Evolutionary conservation across 192 early-diverging fungal genomes (phyloP), one percentile per base, ranked within the genome.

Genomic region (Rhizophlyctis rosea): DNA sequence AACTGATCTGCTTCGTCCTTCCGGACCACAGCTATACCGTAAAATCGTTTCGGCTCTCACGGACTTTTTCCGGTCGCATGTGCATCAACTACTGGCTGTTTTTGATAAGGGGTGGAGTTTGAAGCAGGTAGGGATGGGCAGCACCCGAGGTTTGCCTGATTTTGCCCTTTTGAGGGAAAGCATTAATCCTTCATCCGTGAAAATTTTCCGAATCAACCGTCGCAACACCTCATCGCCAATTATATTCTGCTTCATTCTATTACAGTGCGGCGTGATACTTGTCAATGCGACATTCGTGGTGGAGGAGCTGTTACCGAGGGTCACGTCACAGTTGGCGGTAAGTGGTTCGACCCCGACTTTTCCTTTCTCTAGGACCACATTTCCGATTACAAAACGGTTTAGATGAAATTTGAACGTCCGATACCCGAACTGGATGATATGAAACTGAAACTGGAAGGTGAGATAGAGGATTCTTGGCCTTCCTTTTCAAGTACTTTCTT

Each of bases 361-460:
- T n/a, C n/a, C n/a, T n/a, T n/a, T n/a, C n/a, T n/a, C n/a, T n/a
- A n/a, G n/a, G n/a, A n/a, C n/a, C n/a, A n/a, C n/a, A n/a, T n/a
- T n/a, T n/a, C n/a, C n/a, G n/a, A n/a, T n/a, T n/a, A n/a, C n/a
- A n/a, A n/a, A n/a, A n/a, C n/a, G n/a, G n/a, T n/a, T n/a, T n/a
- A n/a, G n/a, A n/a, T n/a, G n/a, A n/a, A n/a, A n/a, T 92, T 92
- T 76, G 87, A 92, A 51, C 70, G 90, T 51, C 77, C 87, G 30
- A 92, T 92, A 70, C 89, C 88, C 28, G 90, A 92, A 62, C 65
- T 92, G n/a, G 89, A 90, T 25, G 67, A 75, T 5, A 62, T 66
- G 48, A 59, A 65, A 33, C 44, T 27, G 21, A 48, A 47, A 23
- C 48, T 75, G 3, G 54, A 61, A 54, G 49, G 69, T 66, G 61